A percentile compares a stretch with the other conserved stretches of the same genome.
Conservation (phyloP, 495 filamentous ascomycete genomes). For the Neurospora sp. region DNA sequence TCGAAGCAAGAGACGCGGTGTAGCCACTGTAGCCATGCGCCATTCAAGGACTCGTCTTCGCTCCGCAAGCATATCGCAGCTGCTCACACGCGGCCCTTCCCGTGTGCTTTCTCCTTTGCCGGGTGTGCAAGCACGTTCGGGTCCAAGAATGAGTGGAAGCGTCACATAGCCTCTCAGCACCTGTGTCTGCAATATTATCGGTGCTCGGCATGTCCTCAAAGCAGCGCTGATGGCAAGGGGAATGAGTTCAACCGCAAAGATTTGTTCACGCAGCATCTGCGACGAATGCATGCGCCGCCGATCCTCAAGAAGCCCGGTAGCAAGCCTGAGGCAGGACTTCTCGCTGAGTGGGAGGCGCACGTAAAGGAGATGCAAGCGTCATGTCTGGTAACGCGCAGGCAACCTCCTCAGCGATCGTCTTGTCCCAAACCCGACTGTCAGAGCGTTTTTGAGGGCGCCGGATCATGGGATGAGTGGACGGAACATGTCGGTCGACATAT, state of each 20-base stretch:
- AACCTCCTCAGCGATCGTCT: slow-evolving; percentile 53
- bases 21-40: slow-evolving; percentile 43
- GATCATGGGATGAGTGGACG: slow-evolving; percentile 77
- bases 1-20: slow-evolving; percentile 47
- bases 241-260: slow-evolving; percentile 82
- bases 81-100: slow-evolving; percentile 60
- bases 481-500: slow-evolving; percentile 90
- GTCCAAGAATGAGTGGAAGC: slow-evolving; percentile 91
- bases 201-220: slow-evolving; percentile 63
- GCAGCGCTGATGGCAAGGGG: slow-evolving; percentile 47
- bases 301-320: slow-evolving; percentile 38
- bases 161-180: slow-evolving; percentile 84
- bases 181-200: slow-evolving; percentile 75
- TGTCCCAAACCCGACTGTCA: slow-evolving; percentile 64
- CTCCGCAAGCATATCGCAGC: slow-evolving; percentile 51
- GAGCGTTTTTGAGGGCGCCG: slow-evolving; percentile 55
- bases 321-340: slow-evolving; percentile 42
- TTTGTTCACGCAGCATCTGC: slow-evolving; percentile 85
- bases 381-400: slow-evolving; percentile 59
- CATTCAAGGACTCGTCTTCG: slow-evolving; percentile 49
- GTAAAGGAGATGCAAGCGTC: slow-evolving; percentile 52
- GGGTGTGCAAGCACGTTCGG: slow-evolving; percentile 79
- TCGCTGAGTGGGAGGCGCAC: slow-evolving; percentile 44
- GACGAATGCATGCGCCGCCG: slow-evolving; percentile 75
- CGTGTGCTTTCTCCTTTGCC: slow-evolving; percentile 75